Evolutionary conservation across 371 early-diverging fungal genomes (phyloP).

Genomic region (Amoeboaphelidium occidentale): DNA sequence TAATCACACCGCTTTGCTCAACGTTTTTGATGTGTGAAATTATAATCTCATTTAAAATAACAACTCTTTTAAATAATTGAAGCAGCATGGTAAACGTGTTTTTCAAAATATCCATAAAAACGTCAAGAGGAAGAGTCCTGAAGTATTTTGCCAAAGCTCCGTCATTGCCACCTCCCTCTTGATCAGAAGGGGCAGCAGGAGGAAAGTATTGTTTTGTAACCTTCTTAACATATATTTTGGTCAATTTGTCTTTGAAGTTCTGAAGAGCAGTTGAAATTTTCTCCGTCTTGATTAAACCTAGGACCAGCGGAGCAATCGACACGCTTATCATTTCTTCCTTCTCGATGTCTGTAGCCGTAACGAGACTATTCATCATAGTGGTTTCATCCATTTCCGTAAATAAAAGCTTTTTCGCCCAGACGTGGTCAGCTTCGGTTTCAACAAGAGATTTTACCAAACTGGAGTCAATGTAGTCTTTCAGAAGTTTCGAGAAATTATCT

Average conservation of each 20-base stretch:
- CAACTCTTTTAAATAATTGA: conserved; percentile 4
- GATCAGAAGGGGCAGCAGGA: not conserved
- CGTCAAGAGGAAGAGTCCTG: conserved; percentile 41
- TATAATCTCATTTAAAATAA: too few species aligned
- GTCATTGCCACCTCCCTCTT: not conserved
- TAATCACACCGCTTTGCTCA: too few species aligned
- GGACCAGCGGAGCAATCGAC: conserved; percentile 34
- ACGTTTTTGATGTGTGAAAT: too few species aligned
- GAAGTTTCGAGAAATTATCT: conserved; percentile 30
- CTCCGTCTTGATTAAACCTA: conserved; percentile 47
- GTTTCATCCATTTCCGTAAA: conserved; percentile 4
- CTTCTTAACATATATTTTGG: conserved; percentile 18
- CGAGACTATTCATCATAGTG: too few species aligned
- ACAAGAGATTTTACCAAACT: too few species aligned
- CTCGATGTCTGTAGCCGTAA: too few species aligned
- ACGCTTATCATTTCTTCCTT: conserved; percentile 21
- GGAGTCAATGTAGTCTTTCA: conserved; percentile 33
- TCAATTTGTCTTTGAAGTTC: conserved; percentile 35
- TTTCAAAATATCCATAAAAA: conserved; percentile 44
- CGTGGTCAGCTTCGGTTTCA: conserved; percentile 9
- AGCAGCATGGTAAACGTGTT: conserved; percentile 38
- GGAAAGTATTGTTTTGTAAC: not conserved
- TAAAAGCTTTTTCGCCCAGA: conserved; percentile 8
- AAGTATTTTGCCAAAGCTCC: conserved; percentile 16
- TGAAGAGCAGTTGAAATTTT: conserved; percentile 34